phyloP scores from a whole-genome alignment of 768 basidiomycete species.

The Phaeotremella fagi region DNA sequence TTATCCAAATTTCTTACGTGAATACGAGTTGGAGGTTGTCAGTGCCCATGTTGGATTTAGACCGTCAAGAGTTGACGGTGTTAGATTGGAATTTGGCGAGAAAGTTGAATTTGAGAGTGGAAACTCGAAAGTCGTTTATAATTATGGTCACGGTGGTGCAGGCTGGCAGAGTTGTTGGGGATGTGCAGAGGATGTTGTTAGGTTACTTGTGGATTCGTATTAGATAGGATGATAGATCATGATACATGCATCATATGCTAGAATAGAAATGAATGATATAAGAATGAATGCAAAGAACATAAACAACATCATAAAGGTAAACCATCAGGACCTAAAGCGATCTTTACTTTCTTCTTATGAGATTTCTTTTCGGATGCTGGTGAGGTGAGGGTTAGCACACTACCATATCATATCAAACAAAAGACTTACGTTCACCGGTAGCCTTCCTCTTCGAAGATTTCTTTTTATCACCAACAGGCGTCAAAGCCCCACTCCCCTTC shows the following conservation, averaged over 20 bases:
- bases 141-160: slow-evolving; percentile 49
- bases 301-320: slow-evolving; percentile 22
- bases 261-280: background rate
- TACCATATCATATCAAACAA: background rate
- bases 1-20: slow-evolving; percentile 31
- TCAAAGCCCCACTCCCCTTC: background rate
- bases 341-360: slow-evolving; percentile 41
- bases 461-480: slow-evolving; percentile 13
- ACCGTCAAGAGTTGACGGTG: slow-evolving; percentile 40
- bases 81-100: slow-evolving; percentile 30
- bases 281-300: background rate
- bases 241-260: background rate
- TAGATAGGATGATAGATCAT: background rate
- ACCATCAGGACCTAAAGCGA: slow-evolving; percentile 39
- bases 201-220: no score
- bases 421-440: slow-evolving; percentile 25
- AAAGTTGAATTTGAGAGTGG: slow-evolving; percentile 11
- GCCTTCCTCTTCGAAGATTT: slow-evolving; percentile 27
- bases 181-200: slow-evolving; percentile 32
- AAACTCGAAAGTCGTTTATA: slow-evolving; percentile 29
- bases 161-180: slow-evolving; percentile 50
- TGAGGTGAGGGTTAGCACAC: background rate
- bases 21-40: background rate
- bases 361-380: slow-evolving; percentile 21
- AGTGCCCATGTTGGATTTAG: slow-evolving; percentile 36